Evolutionary conservation across 1,284 basidiomycete genomes (phyloP).

Genomic region (Retiboletus fuscus): DNA sequence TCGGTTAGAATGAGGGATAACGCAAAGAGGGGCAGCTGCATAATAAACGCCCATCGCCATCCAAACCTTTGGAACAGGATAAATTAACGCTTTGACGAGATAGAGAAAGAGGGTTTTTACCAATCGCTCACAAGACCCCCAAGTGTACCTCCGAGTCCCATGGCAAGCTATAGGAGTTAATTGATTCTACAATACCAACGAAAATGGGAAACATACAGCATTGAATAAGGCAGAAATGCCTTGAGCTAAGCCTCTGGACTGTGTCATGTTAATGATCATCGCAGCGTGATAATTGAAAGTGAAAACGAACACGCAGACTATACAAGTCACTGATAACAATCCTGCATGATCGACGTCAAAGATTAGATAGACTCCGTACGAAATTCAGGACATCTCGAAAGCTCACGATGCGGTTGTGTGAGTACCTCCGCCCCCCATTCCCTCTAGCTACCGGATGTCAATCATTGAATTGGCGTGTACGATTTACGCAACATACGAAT

Average conservation of each 20-base stretch:
- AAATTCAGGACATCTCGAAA: background rate
- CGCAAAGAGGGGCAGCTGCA: too few relatives aligned
- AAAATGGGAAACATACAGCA: conserved; percentile 62
- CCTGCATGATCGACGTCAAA: conserved; percentile 50
- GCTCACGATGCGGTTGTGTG: conserved; percentile 75
- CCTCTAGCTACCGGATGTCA: conserved; percentile 65
- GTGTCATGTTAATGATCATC: too few relatives aligned
- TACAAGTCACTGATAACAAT: conserved; percentile 85
- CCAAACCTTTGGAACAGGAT: conserved; percentile 62
- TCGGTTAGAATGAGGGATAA: too few relatives aligned
- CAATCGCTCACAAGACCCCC: conserved; percentile 79
- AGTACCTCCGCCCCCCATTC: conserved; percentile 85
- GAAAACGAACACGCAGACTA: too few relatives aligned
- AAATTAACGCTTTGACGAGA: conserved; percentile 17
- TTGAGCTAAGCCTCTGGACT: too few relatives aligned
- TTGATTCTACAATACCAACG: conserved; percentile 9
- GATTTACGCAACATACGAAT: conserved; percentile 65
- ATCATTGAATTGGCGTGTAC: conserved; percentile 15
- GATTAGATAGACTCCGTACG: conserved; percentile 28
- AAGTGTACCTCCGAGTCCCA: conserved; percentile 83
- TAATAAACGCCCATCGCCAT: too few relatives aligned
- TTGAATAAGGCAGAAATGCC: conserved; percentile 77
- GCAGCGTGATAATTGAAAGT: too few relatives aligned
- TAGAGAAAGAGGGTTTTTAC: conserved; percentile 48
- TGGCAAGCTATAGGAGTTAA: conserved; percentile 64